Evolutionary conservation across 768 basidiomycete species (phyloP).

Genomic region (Infundibulicybe gibba): DNA sequence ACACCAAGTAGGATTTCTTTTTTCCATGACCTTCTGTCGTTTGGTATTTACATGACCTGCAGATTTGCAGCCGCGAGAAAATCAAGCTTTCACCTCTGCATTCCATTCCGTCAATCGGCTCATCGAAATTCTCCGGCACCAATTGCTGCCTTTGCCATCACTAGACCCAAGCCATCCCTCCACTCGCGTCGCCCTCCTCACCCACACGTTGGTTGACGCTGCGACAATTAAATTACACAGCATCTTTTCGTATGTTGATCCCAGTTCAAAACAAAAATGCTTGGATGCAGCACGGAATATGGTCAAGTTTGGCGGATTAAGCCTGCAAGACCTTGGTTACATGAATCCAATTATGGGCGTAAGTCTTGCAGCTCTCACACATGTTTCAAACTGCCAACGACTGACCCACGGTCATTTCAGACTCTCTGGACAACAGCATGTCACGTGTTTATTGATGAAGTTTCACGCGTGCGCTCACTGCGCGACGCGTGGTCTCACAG

Average conservation of each 20-base stretch:
- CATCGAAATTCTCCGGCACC: slow-evolving; percentile 35
- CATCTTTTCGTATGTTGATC: slow-evolving; percentile 38
- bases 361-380: slow-evolving; percentile 17
- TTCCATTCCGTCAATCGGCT: slow-evolving; percentile 44
- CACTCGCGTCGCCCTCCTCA: slow-evolving; percentile 36
- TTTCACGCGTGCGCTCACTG: slow-evolving; percentile 34
- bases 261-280: slow-evolving; percentile 39
- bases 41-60: not conserved
- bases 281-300: slow-evolving; percentile 40
- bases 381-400: slow-evolving; percentile 5
- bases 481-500: slow-evolving; percentile 24
- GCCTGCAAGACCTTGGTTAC: slow-evolving; percentile 33
- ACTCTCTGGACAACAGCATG: slow-evolving; percentile 45
- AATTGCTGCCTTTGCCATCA: slow-evolving; percentile 28
- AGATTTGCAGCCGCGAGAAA: slow-evolving; percentile 41
- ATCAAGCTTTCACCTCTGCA: slow-evolving; percentile 35
- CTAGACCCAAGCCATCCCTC: slow-evolving; percentile 27
- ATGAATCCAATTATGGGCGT: slow-evolving; percentile 53
- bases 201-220: slow-evolving; percentile 43
- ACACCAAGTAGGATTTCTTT: slow-evolving; percentile 29
- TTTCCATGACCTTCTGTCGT: not conserved
- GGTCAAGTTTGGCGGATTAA: slow-evolving; percentile 33
- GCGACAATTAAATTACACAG: slow-evolving; percentile 52
- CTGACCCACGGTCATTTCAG: slow-evolving; percentile 18
- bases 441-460: slow-evolving; percentile 43